A percentile compares a stretch with the other conserved stretches of the same genome.
Conservation (phyloP, 2,329 filamentous ascomycete genomes). For the Metarhizium humberi region DNA sequence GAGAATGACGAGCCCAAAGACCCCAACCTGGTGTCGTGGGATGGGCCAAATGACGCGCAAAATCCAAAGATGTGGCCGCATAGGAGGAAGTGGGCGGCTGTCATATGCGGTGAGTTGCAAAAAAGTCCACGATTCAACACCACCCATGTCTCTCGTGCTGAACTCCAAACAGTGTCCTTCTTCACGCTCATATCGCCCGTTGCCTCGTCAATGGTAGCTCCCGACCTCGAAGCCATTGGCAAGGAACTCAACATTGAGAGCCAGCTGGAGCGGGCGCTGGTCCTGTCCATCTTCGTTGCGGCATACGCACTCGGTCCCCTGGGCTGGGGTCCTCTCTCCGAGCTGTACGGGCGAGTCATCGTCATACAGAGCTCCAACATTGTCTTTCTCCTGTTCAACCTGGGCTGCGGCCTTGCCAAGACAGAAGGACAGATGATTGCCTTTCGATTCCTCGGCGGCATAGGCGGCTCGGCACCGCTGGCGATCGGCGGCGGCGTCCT, state of each 20-base stretch:
- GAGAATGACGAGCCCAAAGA: constrained; percentile 10
- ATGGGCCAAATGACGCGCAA: constrained; percentile 39
- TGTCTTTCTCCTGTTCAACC: constrained; percentile 49
- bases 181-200: constrained; percentile 54
- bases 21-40: constrained; percentile 37
- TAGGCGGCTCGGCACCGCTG: constrained; percentile 53
- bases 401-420: constrained; percentile 50
- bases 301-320: constrained; percentile 49
- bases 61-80: constrained; percentile 48
- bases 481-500: constrained; percentile 59
- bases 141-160: not conserved
- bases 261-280: constrained; percentile 30
- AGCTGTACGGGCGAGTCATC: constrained; percentile 46
- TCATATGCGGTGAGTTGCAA: constrained; percentile 26
- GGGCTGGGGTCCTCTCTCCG: constrained; percentile 51
- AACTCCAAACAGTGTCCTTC: constrained; percentile 27
- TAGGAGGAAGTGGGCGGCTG: constrained; percentile 46
- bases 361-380: constrained; percentile 42
- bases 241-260: constrained; percentile 41
- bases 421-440: constrained; percentile 53
- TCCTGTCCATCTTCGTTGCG: constrained; percentile 33
- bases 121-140: too few species aligned
- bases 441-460: constrained; percentile 50
- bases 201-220: constrained; percentile 48
- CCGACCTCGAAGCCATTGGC: constrained; percentile 40